phyloP scores from a whole-genome alignment of 257 asterid genomes.

The Ilex asprella region DNA sequence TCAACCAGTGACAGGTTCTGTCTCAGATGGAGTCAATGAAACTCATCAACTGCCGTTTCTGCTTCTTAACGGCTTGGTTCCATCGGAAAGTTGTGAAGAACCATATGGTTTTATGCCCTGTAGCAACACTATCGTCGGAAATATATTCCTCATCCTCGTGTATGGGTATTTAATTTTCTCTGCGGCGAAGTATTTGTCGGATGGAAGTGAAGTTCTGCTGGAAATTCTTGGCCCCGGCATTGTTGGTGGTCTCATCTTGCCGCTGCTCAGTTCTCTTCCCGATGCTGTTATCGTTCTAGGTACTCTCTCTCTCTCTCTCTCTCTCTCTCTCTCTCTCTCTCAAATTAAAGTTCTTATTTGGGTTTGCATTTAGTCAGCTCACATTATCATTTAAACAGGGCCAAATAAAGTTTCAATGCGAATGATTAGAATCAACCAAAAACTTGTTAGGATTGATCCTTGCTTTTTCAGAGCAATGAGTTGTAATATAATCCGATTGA shows the following conservation, averaged over 20 bases:
- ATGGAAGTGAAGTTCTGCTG: constrained; percentile 46
- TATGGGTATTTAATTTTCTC: constrained; percentile 39
- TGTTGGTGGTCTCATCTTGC: constrained; percentile 59
- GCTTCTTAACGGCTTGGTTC: constrained; percentile 13
- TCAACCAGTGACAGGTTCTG: neutral
- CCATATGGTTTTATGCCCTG: constrained; percentile 56
- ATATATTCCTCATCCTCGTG: constrained; percentile 42
- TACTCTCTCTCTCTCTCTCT: constrained; percentile 8
- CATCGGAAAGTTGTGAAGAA: constrained; percentile 39
- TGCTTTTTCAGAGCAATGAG: too few species aligned
- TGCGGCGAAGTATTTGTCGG: constrained; percentile 38
- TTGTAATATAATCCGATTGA: too few species aligned
- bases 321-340: neutral
- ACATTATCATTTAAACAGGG: neutral
- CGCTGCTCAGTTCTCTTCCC: constrained; percentile 49
- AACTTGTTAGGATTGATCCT: too few species aligned
- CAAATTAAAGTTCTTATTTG: neutral
- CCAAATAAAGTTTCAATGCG: neutral
- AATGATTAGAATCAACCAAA: neutral
- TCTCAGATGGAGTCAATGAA: constrained; percentile 19
- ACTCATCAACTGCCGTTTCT: constrained; percentile 7
- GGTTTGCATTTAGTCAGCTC: neutral
- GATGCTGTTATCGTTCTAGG: constrained; percentile 53
- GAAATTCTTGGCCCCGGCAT: constrained; percentile 49
- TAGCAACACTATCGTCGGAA: constrained; percentile 43